Evolutionary conservation across 352 stramenopile genomes (phyloP), one percentile per base, ranked within the genome.

Genomic region (Aphanomyces astaci): DNA sequence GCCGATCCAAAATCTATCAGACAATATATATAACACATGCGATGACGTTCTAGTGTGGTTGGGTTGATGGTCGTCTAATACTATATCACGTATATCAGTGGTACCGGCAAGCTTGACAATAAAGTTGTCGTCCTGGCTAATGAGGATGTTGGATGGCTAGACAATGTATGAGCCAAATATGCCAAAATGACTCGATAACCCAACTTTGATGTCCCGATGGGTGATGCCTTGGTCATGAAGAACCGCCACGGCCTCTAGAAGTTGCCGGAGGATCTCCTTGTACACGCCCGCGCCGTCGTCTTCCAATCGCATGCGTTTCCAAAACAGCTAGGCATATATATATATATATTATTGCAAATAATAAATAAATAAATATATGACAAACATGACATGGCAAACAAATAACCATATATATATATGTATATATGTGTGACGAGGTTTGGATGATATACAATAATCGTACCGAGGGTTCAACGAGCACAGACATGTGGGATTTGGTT

Each of bases 201-300:
- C 25, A n/a, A 63, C n/a, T 48, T 90, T 90, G 48, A 89, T 83
- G 49, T 90, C 82, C 3, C 84, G 83, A 72, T 98, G 94, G 46
- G 96, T 97, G 52, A 98, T 96, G 9, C 92, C 92, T 27, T 72
- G 76, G 1, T 80, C 73, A 73, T 98, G 96, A 0, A 98, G 73
- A 17, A 81, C 76, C 71, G 95, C 87, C 1, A 98, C 78, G 15
- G 81, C 89, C 60, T 97, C 75, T 9, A 98, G 78, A 36, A 98
- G 64, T 77, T 98, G 96, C n/a, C 86, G 93, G 69, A 98, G 72
- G 70, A 97, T 97, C 59, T 97, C 93, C 49, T 88, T 88, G 56
- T 98, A 57, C 17, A 92, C 85, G 19, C 75, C 63, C 74, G 88
- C 83, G 0, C 85, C 85, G 1, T 73, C 70, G 0, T 60, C 64